Evolutionary conservation across 331 rosid genomes (phyloP), one percentile per base, ranked within the genome.

Genomic region (Dryas integrifolia): DNA sequence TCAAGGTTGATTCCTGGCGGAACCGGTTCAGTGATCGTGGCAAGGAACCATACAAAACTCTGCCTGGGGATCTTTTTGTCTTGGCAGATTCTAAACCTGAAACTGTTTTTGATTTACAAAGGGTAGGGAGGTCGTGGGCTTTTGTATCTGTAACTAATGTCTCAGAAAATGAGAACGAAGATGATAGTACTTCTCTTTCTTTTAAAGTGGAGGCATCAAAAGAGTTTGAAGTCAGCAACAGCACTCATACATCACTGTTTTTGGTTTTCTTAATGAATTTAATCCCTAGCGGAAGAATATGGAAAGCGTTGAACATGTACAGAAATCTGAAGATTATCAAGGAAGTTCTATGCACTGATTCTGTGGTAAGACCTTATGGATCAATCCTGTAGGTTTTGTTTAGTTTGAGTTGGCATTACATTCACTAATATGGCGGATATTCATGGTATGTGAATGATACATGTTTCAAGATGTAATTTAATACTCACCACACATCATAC

Each of bases 11-110:
- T 60, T 47, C 7, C 18, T 76, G 80, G 80, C 53, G 38, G 13
- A 73, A 73, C 15, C 39, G 43, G 41, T 61, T 47, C 41, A 39
- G 40, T 41, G 49, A 76, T 5, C 24, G 73, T 7, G 65, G 74
- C 15, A 70, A 57, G 58, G n/a, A 58, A 9, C 26, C 79, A 14
- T 48, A 67, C 21, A 67, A 46, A 76, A 50, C 72, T 62, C 58
- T 69, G 35, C 73, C 80, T 1, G 80, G 80, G 16, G 70, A 69
- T 69, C 53, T 76, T 60, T 76, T 69, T 40, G 57, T 58, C 12
- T 51, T 76, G 4, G 49, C 64, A 8, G 70, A 76, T 61, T 69
- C 70, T 0, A 69, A 68, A 59, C 58, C 75, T 5, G 70, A 69
- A 26, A 70, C 35, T 15, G 61, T 15, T 21, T 14, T 10, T 39